Evolutionary conservation across 2,329 filamentous ascomycete species (phyloP).

Genomic region (Ustulina deusta): DNA sequence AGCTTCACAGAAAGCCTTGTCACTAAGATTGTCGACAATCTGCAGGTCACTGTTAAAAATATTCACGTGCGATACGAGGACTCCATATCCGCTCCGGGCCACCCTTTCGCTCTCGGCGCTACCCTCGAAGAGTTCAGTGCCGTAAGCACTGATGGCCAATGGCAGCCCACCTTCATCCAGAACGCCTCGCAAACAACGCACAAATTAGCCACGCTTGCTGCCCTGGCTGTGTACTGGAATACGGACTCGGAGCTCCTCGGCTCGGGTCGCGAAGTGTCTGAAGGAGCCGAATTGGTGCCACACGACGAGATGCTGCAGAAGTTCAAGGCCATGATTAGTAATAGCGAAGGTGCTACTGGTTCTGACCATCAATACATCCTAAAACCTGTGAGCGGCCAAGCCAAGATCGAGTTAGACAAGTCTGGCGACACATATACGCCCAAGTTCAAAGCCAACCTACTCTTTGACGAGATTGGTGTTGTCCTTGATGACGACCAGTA

Average conservation of each 20-base stretch:
- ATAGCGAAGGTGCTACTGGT: slow-evolving; percentile 67
- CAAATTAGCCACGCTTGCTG: slow-evolving; percentile 91
- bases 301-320: slow-evolving; percentile 82
- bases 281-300: slow-evolving; percentile 70
- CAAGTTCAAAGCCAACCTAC: slow-evolving; percentile 87
- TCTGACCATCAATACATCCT: slow-evolving; percentile 89
- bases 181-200: slow-evolving; percentile 85
- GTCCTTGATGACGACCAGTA: slow-evolving; percentile 99
- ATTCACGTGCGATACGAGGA: slow-evolving; percentile 99
- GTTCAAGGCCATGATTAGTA: slow-evolving; percentile 84
- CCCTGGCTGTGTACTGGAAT: slow-evolving; percentile 97
- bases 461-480: slow-evolving; percentile 98
- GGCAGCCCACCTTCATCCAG: slow-evolving; percentile 96
- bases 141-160: slow-evolving; percentile 92
- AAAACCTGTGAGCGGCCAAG: slow-evolving; percentile 93
- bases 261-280: slow-evolving; percentile 78
- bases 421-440: slow-evolving; percentile 82
- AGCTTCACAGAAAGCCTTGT: slow-evolving; percentile 96
- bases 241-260: slow-evolving; percentile 89
- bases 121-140: slow-evolving; percentile 97
- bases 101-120: slow-evolving; percentile 92
- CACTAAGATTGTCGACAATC: slow-evolving; percentile 97
- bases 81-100: slow-evolving; percentile 91
- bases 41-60: slow-evolving; percentile 98
- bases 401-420: slow-evolving; percentile 95